phyloP scores from a whole-genome alignment of 176 grass and related monocot genomes.

The Echinochloa phyllopogon region DNA sequence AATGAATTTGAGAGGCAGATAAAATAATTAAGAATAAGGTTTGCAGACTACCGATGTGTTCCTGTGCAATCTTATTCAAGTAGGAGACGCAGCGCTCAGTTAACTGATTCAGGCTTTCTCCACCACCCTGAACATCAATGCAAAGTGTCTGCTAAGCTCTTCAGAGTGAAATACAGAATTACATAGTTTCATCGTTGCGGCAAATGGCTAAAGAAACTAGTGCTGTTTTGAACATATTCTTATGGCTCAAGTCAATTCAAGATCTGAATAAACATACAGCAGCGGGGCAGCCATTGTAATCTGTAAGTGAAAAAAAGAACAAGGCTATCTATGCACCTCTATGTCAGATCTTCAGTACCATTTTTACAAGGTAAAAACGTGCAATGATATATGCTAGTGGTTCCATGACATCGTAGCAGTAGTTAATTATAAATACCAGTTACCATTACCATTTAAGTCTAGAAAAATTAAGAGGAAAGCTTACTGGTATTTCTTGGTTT shows the following conservation, averaged over 20 bases:
- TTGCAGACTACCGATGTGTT: conserved; percentile 61
- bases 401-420: neutral
- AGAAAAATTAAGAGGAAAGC: neutral
- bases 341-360: neutral
- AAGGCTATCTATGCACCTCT: too few species aligned
- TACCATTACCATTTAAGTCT: neutral
- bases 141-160: neutral
- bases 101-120: conserved; percentile 74
- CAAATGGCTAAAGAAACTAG: neutral
- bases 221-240: neutral
- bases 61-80: conserved; percentile 52
- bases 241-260: neutral
- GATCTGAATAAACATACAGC: neutral
- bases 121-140: conserved; percentile 59
- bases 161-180: neutral
- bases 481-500: conserved; percentile 62
- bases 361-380: neutral
- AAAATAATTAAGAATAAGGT: too few species aligned
- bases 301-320: neutral
- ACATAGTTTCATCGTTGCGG: neutral
- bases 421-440: neutral
- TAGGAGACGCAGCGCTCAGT: conserved; percentile 65
- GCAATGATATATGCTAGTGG: neutral
- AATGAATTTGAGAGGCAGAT: too few species aligned
- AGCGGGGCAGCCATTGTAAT: neutral